phyloP scores from a whole-genome alignment of 305 asterid genomes.

The Rubia peregrina region DNA sequence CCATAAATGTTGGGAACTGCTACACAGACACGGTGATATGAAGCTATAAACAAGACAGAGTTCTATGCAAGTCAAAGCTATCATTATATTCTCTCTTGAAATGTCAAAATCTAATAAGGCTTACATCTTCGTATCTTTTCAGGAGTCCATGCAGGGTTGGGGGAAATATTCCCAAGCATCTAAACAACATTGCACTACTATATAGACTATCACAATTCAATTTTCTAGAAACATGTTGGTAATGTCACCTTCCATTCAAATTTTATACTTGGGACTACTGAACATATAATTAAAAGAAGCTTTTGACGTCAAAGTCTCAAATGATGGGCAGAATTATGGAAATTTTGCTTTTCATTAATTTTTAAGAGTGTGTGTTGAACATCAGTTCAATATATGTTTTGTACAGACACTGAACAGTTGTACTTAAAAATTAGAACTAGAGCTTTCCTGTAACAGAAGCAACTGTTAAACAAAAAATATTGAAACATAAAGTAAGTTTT shows the following conservation, averaged over 20 bases:
- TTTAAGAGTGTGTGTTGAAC: no score
- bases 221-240: not conserved
- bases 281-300: no score
- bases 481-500: not conserved
- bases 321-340: no score
- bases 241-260: not conserved
- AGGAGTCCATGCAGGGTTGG: not conserved
- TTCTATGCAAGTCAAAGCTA: slow-evolving; percentile 1
- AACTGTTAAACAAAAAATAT: not conserved
- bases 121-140: not conserved
- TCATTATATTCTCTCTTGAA: no score
- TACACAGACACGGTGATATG: not conserved
- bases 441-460: not conserved
- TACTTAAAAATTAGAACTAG: not conserved
- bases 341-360: no score
- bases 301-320: no score
- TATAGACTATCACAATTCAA: not conserved
- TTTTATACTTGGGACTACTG: no score
- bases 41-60: not conserved
- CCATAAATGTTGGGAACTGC: no score
- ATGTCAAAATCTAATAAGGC: not conserved
- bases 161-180: not conserved
- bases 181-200: not conserved
- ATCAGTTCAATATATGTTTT: not conserved
- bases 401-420: not conserved